Evolutionary conservation across 352 stramenopile genomes (phyloP), one percentile per base, ranked within the genome.

Genomic region (Achlya hypogyna): DNA sequence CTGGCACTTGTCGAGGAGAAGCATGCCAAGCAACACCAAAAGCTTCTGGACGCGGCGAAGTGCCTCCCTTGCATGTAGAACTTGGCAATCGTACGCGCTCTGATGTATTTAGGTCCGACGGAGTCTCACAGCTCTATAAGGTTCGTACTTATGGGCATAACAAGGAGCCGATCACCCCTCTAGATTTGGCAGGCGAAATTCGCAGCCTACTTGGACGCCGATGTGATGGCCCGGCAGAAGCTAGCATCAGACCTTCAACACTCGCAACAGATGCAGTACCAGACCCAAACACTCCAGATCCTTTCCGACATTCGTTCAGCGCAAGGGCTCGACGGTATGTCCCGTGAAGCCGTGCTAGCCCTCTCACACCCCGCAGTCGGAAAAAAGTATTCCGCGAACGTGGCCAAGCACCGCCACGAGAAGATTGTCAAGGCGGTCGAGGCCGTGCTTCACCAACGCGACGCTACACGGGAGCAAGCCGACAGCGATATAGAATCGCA

Each of bases 11-110:
- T 34, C 0, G 60, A 67, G 51, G 60, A 67, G 9, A 56, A 58
- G 60, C 60, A 67, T 60, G 45, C 42, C 1, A 67, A 67, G 25
- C 31, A 27, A n/a, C 34, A 60, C 32, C 45, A 56, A 67, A 67
- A 67, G 60, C 38, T 67, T 4, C 29, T 58, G 20, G 47, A 67
- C 22, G 47, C 35, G 14, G n/a, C 52, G 20, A 35, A 64, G 27
- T 10, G 23, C 54, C 14, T 64, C 20, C 35, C 54, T 12, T n/a
- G 52, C 25, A 52, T 52, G 54, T 64, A 64, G 18, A 22, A 9
- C 25, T 38, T 27, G 22, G 18, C 14, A 53, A 8, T 20, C 8
- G 32, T 59, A 8, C 51, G 22, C 28, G 25, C 32, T 59, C 14
- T 3, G 12, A 45, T 3, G 2, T 45, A n/a, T 3, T 3, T 18